Conservation (phyloP, 2,329 filamentous ascomycete species). For the Falciphora oryzae region DNA sequence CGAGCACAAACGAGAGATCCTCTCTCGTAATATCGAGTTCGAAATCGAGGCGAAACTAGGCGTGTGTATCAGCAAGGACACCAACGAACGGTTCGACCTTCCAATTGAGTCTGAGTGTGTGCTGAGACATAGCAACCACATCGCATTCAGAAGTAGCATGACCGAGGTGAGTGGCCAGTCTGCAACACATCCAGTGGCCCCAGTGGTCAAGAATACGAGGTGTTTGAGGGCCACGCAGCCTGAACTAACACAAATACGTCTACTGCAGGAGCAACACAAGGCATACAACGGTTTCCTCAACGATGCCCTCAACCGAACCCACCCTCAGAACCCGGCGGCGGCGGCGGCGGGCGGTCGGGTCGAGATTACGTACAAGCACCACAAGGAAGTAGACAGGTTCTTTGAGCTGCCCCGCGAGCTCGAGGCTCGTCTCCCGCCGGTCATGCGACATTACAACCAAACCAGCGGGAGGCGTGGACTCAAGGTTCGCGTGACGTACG, state of each 20-base stretch:
- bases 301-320: constrained; percentile 51
- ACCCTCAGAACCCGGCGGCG: constrained; percentile 45
- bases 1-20: constrained; percentile 58
- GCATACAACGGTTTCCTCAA: constrained; percentile 83
- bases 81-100: constrained; percentile 61
- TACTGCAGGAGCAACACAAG: constrained; percentile 66
- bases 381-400: constrained; percentile 81
- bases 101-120: constrained; percentile 67
- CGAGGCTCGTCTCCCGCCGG: constrained; percentile 55
- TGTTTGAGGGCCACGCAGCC: too few species aligned
- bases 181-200: not conserved
- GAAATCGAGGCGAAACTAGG: constrained; percentile 96
- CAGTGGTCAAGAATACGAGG: too few species aligned
- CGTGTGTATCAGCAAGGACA: constrained; percentile 68
- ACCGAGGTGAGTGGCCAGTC: constrained; percentile 58
- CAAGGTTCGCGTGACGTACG: constrained; percentile 69
- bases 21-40: constrained; percentile 63
- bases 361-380: constrained; percentile 73
- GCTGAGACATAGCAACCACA: constrained; percentile 52
- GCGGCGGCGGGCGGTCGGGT: constrained; percentile 41
- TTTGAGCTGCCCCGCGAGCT: constrained; percentile 63
- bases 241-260: not conserved
- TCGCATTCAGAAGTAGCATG: constrained; percentile 84
- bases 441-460: constrained; percentile 50
- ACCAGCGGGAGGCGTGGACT: constrained; percentile 37